phyloP scores from a whole-genome alignment of 495 filamentous ascomycete genomes.

The Talaromyces liani region DNA sequence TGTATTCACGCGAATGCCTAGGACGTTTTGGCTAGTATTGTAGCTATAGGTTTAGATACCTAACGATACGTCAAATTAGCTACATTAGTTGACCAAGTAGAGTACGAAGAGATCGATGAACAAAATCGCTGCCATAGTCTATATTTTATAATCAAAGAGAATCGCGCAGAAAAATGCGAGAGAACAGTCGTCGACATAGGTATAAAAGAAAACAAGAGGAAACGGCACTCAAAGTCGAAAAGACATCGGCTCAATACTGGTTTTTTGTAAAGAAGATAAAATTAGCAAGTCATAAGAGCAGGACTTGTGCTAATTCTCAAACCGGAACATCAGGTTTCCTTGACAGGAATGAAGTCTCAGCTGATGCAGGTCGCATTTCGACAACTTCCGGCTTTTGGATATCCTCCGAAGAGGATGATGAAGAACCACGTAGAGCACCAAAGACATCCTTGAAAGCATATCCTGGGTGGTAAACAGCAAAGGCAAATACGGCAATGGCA shows the following conservation, averaged over 20 bases:
- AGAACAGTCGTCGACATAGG: no score
- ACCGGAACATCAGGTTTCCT: background rate
- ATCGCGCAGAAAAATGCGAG: background rate
- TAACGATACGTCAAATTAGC: no score
- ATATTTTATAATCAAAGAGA: background rate
- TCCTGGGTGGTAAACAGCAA: background rate
- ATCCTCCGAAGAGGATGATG: background rate
- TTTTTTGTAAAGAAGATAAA: background rate
- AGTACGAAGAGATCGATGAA: background rate
- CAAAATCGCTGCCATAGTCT: background rate
- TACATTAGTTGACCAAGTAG: no score
- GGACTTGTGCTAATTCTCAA: background rate
- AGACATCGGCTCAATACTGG: no score
- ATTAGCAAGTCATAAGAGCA: background rate
- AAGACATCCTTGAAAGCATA: background rate
- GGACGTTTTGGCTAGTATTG: no score
- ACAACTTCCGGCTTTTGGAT: background rate
- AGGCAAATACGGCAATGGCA: background rate
- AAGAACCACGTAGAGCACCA: background rate
- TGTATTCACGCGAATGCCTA: no score
- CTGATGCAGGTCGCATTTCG: background rate
- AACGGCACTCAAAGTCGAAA: background rate
- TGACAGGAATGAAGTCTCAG: background rate
- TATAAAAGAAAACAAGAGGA: background rate
- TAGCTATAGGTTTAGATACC: no score